Evolutionary conservation across 495 filamentous ascomycete species (phyloP).

Genomic region (Xylaria acuta): DNA sequence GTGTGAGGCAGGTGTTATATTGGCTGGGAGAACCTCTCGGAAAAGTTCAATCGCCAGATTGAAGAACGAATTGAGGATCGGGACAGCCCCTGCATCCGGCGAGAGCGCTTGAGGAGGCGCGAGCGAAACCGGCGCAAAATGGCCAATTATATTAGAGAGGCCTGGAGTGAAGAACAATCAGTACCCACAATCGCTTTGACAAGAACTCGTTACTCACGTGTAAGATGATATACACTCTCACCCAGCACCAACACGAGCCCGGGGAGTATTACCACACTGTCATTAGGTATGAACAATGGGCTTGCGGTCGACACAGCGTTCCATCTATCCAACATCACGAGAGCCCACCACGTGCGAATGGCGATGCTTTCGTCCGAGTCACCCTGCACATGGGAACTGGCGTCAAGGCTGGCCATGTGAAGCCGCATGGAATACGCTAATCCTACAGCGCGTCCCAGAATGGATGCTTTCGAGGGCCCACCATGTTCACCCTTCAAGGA

Average conservation of each 20-base stretch:
- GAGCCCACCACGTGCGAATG: conserved; percentile 74
- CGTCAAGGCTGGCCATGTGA: conserved; percentile 46
- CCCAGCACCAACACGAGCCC: conserved; percentile 72
- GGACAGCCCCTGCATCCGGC: conserved; percentile 29
- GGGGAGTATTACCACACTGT: conserved; percentile 63
- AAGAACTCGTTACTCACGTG: conserved; percentile 62
- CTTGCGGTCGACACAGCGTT: conserved; percentile 70
- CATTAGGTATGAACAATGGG: conserved; percentile 64
- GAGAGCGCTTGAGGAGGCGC: conserved; percentile 28
- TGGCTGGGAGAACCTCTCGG: conserved; percentile 51
- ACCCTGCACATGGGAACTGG: conserved; percentile 36
- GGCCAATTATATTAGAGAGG: conserved; percentile 45
- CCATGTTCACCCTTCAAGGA: conserved; percentile 41
- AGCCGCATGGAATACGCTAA: conserved; percentile 65
- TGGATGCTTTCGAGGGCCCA: conserved; percentile 45
- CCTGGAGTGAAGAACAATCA: conserved; percentile 38
- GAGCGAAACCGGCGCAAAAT: conserved; percentile 39
- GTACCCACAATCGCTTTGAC: conserved; percentile 23
- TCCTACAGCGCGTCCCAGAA: conserved; percentile 64
- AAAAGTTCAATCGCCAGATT: conserved; percentile 52
- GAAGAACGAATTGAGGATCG: conserved; percentile 34
- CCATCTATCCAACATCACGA: conserved; percentile 78
- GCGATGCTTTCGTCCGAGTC: conserved; percentile 76
- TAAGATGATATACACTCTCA: conserved; percentile 66
- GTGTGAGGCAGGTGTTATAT: conserved; percentile 44